Evolutionary conservation across 2,329 filamentous ascomycete species (phyloP).

Genomic region (Fusarium sp.): DNA sequence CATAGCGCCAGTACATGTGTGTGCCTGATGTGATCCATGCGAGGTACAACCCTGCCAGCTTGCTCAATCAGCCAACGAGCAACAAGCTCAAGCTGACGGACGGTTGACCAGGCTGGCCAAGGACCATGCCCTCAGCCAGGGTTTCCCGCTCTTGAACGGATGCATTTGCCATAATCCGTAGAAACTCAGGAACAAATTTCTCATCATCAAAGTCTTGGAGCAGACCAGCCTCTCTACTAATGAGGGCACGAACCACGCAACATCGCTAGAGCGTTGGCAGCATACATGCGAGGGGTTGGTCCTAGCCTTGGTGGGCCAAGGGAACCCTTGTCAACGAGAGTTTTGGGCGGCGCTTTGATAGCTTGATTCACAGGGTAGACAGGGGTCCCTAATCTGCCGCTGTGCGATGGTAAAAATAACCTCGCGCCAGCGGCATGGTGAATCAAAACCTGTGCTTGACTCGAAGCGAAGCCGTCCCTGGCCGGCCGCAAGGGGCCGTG

Average conservation of each 20-base stretch:
- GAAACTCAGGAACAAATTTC: no score
- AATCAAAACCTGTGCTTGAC: conserved; percentile 36
- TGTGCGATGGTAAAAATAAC: conserved; percentile 45
- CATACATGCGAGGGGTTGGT: conserved; percentile 45
- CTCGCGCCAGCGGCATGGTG: conserved; percentile 31
- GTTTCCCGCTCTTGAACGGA: neutral
- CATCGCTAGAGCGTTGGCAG: conserved; percentile 28
- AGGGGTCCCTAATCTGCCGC: conserved; percentile 33
- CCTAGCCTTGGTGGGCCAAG: conserved; percentile 34
- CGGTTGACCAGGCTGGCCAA: conserved; percentile 18
- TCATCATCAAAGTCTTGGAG: conserved; percentile 11
- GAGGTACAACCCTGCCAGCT: conserved; percentile 39
- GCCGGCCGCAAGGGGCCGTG: conserved; percentile 38
- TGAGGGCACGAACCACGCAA: conserved; percentile 25
- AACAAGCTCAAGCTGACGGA: conserved; percentile 31
- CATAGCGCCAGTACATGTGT: conserved; percentile 43
- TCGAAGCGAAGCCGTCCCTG: conserved; percentile 44
- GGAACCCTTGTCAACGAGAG: conserved; percentile 34
- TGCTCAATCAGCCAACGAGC: conserved; percentile 36
- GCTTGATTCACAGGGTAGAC: conserved; percentile 38
- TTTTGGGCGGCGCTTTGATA: conserved; percentile 34
- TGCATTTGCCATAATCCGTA: no score
- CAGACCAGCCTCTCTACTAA: conserved; percentile 17
- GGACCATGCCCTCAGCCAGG: conserved; percentile 4
- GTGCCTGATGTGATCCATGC: conserved; percentile 46